Evolutionary conservation across 2,329 filamentous ascomycete species (phyloP), one percentile per base, ranked within the genome.

Genomic region (Diaporthe nobilis): DNA sequence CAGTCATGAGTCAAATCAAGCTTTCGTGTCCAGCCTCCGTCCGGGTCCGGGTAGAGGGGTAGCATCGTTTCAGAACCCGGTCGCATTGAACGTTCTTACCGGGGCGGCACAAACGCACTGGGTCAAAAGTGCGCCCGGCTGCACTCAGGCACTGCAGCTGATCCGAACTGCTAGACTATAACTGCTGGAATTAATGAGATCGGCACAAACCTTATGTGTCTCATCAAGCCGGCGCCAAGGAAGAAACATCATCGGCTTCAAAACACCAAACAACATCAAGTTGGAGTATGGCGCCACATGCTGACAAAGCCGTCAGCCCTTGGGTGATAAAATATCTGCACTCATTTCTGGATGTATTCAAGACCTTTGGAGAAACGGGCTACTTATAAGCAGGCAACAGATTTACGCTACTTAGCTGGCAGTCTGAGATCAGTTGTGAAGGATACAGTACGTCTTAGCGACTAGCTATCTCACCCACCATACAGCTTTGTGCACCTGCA

Each of bases 11-110:
- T 70, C 65, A 70, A 20, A 55, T 42, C 49, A 55, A 55, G 49
- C 65, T 70, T 28, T 55, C 34, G 49, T 42, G 65, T 42, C 49
- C 65, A 55, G 61, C n/a, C 61, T 34, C 42, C 61, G 42, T 17
- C 9, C 49, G 65, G 65, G 28, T 15, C 42, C 65, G 47, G 31
- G 47, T 55, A n/a, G 65, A 55, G 65, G 65, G 65, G 65, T 70
- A 70, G 49, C 34, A 53, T 70, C 49, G 65, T 70, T 70, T 70
- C 65, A 70, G 47, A n/a, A 25, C 65, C 65, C n/a, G 49, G 49
- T 42, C 65, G 65, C 65, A 70, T 70, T 53, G 65, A 68, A 13
- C 31, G 9, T 68, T 63, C 47, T 28, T 17, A 53, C 34, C n/a
- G n/a, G 34, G 31, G 34, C 65, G 65, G 65, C 49, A 42, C 47